These are phyloP conservation scores for Neofusicoccum ribis DNA, from an alignment of 2,329 filamentous ascomycete genomes.

Conservation along the genomic window DNA sequence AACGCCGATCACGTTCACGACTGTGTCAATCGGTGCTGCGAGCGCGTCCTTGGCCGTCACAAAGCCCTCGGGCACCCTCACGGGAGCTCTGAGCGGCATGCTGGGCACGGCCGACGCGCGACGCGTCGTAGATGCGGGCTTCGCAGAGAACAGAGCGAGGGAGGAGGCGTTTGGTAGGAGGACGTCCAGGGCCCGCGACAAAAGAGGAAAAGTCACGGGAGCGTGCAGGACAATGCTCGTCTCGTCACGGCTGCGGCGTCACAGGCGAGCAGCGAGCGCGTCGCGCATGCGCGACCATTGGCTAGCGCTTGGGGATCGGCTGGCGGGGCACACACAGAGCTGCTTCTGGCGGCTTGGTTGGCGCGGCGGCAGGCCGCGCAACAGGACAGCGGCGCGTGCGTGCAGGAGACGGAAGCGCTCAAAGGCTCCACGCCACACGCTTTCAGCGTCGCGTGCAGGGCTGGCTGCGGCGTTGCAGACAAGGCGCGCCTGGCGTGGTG, in stretches of 20 bases:
- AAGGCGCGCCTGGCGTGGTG: neutral
- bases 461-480: neutral
- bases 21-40: neutral
- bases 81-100: constrained; percentile 5
- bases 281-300: constrained; percentile 1
- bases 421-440: neutral
- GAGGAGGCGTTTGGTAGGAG: neutral
- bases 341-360: neutral
- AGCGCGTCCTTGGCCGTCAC: neutral
- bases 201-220: constrained; percentile 2
- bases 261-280: constrained; percentile 1
- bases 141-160: neutral
- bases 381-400: neutral
- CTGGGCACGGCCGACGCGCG: neutral
- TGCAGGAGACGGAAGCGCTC: neutral
- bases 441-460: constrained; percentile 3
- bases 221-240: constrained; percentile 4
- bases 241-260: constrained; percentile 13
- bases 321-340: neutral
- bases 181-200: neutral
- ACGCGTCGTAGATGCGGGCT: neutral
- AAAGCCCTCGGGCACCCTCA: constrained; percentile 4
- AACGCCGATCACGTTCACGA: constrained; percentile 14
- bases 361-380: constrained; percentile 1
- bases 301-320: neutral